These are phyloP conservation scores for Chrysoporthe austroafricana DNA, from an alignment of 2,329 filamentous ascomycete species.

Conservation along the genomic window DNA sequence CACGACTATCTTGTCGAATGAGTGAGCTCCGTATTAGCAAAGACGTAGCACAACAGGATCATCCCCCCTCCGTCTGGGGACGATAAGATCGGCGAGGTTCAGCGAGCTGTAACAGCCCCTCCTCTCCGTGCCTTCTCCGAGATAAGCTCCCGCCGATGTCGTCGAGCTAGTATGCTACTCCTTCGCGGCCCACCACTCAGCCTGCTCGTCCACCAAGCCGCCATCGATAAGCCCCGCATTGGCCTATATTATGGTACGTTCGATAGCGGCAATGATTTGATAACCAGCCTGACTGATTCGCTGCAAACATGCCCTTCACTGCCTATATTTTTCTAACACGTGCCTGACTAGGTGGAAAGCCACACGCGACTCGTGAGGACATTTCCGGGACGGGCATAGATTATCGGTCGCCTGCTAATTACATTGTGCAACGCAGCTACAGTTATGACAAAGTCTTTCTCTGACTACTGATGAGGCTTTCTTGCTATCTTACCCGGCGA, in stretches of 20 bases:
- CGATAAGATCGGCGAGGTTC: conserved; percentile 27
- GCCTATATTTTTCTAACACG: not conserved
- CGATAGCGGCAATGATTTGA: conserved; percentile 23
- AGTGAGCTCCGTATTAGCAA: conserved; percentile 24
- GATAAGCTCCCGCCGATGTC: conserved; percentile 26
- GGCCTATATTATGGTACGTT: not conserved
- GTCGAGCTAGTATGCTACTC: conserved; percentile 18
- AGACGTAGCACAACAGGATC: conserved; percentile 12
- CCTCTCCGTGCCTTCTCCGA: conserved; percentile 7
- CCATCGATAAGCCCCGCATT: conserved; percentile 27
- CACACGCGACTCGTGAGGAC: not conserved
- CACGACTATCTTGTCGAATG: conserved; percentile 15
- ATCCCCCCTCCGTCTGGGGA: not conserved
- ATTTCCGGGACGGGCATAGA: not conserved
- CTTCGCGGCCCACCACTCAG: conserved; percentile 16
- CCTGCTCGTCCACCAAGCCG: conserved; percentile 1
- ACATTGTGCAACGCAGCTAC: not conserved
- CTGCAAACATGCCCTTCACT: not conserved
- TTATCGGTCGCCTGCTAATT: not conserved
- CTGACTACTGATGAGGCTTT: no score
- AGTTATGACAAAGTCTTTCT: no score
- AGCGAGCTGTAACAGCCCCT: conserved; percentile 14
- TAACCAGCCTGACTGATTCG: conserved; percentile 5
- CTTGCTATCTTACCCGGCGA: no score
- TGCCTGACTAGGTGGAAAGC: not conserved